Evolutionary conservation across 2,329 filamentous ascomycete genomes (phyloP).

Genomic region (Neobulgaria alba): DNA sequence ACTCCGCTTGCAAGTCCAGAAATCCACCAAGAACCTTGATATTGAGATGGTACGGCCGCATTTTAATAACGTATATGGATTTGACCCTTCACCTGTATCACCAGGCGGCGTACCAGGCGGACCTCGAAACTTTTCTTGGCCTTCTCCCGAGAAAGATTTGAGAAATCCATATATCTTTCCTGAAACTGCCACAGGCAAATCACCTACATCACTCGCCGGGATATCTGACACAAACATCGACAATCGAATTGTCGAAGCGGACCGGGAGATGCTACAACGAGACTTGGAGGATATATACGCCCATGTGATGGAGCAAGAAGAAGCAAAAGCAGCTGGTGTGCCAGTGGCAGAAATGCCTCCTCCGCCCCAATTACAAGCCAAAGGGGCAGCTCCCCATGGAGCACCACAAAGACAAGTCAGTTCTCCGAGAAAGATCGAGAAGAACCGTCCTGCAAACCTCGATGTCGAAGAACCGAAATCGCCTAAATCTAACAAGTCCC

Average conservation of each 20-base stretch:
- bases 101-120: conserved; percentile 23
- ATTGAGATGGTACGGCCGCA: conserved; percentile 35
- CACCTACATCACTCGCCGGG: conserved; percentile 15
- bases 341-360: conserved; percentile 36
- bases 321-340: conserved; percentile 50
- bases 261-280: conserved; percentile 65
- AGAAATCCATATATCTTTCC: conserved; percentile 37
- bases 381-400: conserved; percentile 24
- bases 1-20: not conserved
- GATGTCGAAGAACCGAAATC: conserved; percentile 34
- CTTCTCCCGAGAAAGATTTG: conserved; percentile 35
- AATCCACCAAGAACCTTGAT: conserved; percentile 16
- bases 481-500: conserved; percentile 31
- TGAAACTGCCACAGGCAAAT: conserved; percentile 35
- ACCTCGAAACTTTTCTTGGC: conserved; percentile 41
- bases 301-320: conserved; percentile 84
- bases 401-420: conserved; percentile 24
- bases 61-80: conserved; percentile 26
- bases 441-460: conserved; percentile 37
- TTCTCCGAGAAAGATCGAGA: conserved; percentile 36
- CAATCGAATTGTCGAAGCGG: conserved; percentile 63
- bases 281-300: conserved; percentile 89
- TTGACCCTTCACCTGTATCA: conserved; percentile 5
- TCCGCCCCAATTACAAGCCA: conserved; percentile 18
- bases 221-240: conserved; percentile 66